These are phyloP conservation scores for Nicotiana tabacum DNA, from an alignment of 257 asterid species.

Conservation along the genomic window DNA sequence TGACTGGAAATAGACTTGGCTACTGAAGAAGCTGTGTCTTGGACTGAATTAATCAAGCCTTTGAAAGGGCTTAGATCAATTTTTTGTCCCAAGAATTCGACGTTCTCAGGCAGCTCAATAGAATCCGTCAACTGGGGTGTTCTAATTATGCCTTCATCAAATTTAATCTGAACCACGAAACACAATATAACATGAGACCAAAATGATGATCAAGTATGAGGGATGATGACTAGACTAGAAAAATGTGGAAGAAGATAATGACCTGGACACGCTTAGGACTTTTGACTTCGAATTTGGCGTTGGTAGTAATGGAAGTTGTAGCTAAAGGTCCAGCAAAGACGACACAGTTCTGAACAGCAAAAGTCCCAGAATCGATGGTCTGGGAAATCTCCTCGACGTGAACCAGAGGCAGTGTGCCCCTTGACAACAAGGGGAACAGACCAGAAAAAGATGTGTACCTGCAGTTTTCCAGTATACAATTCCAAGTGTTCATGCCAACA, in stretches of 20 bases:
- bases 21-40: slow-evolving; percentile 79
- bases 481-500: background rate
- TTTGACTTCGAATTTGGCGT: slow-evolving; percentile 85
- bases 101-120: slow-evolving; percentile 65
- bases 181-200: background rate
- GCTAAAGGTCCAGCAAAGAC: slow-evolving; percentile 73
- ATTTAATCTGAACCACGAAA: slow-evolving; percentile 52
- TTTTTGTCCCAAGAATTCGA: slow-evolving; percentile 70
- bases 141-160: slow-evolving; percentile 79
- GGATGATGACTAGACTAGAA: background rate
- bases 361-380: slow-evolving; percentile 59
- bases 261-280: slow-evolving; percentile 98
- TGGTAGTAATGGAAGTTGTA: slow-evolving; percentile 66
- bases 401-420: slow-evolving; percentile 56
- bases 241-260: background rate
- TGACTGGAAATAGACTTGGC: slow-evolving; percentile 72
- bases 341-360: slow-evolving; percentile 75
- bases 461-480: slow-evolving; percentile 18
- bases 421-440: slow-evolving; percentile 69
- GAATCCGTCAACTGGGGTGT: slow-evolving; percentile 94
- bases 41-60: slow-evolving; percentile 67
- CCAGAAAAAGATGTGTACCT: slow-evolving; percentile 82
- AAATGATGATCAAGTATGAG: background rate
- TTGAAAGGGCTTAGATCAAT: slow-evolving; percentile 81
- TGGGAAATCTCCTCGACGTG: slow-evolving; percentile 88